Percentiles rank a stretch among this genome's conserved stretches.
Evolutionary conservation across 2,329 filamentous ascomycete species (phyloP).

Genomic region (Neofusicoccum parvum): DNA sequence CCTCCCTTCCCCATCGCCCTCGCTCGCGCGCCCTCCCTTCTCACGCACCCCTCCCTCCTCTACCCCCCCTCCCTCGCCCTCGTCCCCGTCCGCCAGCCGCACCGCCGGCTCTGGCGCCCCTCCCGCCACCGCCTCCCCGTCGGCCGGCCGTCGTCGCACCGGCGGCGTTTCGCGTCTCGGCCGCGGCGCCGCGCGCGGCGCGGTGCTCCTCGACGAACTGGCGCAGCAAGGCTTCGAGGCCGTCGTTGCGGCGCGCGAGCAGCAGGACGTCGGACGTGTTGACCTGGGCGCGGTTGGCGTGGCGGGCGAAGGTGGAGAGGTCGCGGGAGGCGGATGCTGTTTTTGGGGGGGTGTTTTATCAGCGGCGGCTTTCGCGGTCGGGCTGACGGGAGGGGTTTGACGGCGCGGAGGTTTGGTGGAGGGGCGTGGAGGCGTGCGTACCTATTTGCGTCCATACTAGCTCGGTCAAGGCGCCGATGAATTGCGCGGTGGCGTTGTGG

Average conservation of each 20-base stretch:
- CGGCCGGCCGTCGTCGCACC: background rate
- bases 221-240: conserved; percentile 74
- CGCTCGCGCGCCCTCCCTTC: background rate
- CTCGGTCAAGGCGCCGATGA: conserved; percentile 76
- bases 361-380: background rate
- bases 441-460: conserved; percentile 86
- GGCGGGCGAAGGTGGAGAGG: conserved; percentile 62
- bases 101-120: background rate
- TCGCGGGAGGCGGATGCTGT: conserved; percentile 53
- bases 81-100: background rate
- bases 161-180: conserved; percentile 21
- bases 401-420: background rate
- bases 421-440: conserved; percentile 42
- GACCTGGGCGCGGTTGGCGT: conserved; percentile 79
- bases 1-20: background rate
- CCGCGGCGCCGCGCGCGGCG: conserved; percentile 26
- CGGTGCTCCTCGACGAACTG: conserved; percentile 61
- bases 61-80: conserved; percentile 15
- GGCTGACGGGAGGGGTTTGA: conserved; percentile 8
- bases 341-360: background rate
- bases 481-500: conserved; percentile 87
- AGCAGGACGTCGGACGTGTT: conserved; percentile 86
- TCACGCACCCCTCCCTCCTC: background rate
- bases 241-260: conserved; percentile 82
- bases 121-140: background rate